phyloP scores from a whole-genome alignment of 768 basidiomycete genomes.

The Hysterangium stoloniferum region DNA sequence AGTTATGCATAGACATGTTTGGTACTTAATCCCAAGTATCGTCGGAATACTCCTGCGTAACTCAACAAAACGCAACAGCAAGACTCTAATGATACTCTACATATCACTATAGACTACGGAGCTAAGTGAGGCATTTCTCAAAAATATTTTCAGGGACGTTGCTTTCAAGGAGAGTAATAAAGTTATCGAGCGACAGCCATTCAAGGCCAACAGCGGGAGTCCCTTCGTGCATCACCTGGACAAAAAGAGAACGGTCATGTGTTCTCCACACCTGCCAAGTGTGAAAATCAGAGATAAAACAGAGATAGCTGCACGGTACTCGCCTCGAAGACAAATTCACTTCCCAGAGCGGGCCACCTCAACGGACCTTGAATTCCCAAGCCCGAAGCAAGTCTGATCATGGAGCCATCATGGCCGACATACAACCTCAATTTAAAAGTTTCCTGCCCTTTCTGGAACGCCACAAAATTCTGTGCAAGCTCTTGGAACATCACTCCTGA shows the following conservation, averaged over 20 bases:
- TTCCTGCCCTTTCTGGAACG: conserved; percentile 27
- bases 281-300: neutral
- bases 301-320: neutral
- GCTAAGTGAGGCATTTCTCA: conserved; percentile 10
- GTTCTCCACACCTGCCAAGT: conserved; percentile 33
- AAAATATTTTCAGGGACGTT: conserved; percentile 28
- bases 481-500: conserved; percentile 43
- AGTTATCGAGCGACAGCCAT: conserved; percentile 30
- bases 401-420: conserved; percentile 42
- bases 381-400: conserved; percentile 34
- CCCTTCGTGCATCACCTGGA: conserved; percentile 40
- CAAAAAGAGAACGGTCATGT: conserved; percentile 21
- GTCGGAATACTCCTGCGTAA: no score
- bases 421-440: conserved; percentile 32
- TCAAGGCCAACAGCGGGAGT: conserved; percentile 28
- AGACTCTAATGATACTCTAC: no score
- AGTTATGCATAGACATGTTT: no score
- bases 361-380: conserved; percentile 27
- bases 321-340: conserved; percentile 15
- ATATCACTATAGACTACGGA: no score
- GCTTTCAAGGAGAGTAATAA: conserved; percentile 26
- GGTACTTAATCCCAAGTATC: no score
- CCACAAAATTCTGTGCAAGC: conserved; percentile 32
- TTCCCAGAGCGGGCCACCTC: conserved; percentile 34
- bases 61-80: no score